These are phyloP conservation scores for Solanum raphanifolium DNA, from an alignment of 257 asterid species.

Conservation along the genomic window DNA sequence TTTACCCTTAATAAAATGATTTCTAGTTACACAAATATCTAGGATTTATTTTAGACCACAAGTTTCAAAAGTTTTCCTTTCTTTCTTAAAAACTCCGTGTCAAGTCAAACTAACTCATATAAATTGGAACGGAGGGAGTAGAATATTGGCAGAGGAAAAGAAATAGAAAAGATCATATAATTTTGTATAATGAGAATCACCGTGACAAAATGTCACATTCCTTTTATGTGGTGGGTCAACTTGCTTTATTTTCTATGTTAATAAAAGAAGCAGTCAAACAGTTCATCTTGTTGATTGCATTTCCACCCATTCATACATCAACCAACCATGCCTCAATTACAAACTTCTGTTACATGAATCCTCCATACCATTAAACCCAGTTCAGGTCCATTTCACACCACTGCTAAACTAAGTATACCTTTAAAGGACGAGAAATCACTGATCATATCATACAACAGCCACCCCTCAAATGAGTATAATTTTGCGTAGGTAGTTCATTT, in stretches of 20 bases:
- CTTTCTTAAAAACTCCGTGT: not conserved
- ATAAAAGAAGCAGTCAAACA: not conserved
- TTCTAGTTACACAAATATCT: not conserved
- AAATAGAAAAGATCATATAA: not conserved
- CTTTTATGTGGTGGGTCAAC: not conserved
- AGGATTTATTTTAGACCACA: not conserved
- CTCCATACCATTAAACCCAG: not conserved
- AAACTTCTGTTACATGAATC: not conserved
- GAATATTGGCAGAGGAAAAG: not conserved
- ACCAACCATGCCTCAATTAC: not conserved
- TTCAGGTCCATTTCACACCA: not conserved
- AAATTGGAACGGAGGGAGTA: not conserved
- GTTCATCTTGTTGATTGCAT: not conserved
- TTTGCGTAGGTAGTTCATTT: not conserved
- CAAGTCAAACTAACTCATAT: not conserved
- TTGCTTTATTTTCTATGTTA: not conserved
- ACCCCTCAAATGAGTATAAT: not conserved
- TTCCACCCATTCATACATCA: not conserved
- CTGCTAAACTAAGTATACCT: not conserved
- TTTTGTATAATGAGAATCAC: not conserved
- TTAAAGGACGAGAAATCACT: not conserved
- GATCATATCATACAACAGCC: not conserved
- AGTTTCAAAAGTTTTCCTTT: not conserved
- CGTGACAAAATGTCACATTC: not conserved
- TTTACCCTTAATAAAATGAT: not conserved